A percentile compares a stretch with the other conserved stretches of the same genome.
Evolutionary conservation across 768 basidiomycete species (phyloP).

Genomic region (Leucosporidium creatinivorum): DNA sequence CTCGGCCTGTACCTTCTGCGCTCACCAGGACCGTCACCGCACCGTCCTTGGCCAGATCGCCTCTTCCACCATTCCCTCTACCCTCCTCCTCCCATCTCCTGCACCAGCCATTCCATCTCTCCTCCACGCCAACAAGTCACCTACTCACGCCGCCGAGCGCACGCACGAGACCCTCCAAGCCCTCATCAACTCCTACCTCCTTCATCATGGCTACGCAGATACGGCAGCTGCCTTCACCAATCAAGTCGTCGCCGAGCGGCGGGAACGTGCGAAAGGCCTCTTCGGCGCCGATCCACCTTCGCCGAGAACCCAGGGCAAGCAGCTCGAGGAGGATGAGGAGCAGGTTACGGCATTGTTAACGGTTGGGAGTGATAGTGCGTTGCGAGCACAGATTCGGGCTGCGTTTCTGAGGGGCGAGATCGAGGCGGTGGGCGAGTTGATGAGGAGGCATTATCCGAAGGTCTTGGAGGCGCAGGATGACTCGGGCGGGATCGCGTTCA

Average conservation of each 20-base stretch:
- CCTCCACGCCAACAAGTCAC: not conserved
- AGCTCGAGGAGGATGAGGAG: not conserved
- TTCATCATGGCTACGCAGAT: slow-evolving; percentile 73
- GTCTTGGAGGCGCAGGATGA: slow-evolving; percentile 56
- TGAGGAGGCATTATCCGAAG: slow-evolving; percentile 53
- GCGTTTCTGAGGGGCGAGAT: slow-evolving; percentile 64
- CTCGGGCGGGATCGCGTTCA: slow-evolving; percentile 66
- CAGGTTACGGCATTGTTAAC: not conserved
- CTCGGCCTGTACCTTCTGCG: not conserved
- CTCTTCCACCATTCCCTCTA: not conserved
- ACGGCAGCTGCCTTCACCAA: slow-evolving; percentile 62
- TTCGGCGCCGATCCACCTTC: not conserved
- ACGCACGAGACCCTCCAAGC: slow-evolving; percentile 59
- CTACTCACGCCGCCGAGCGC: slow-evolving; percentile 37
- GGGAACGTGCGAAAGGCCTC: slow-evolving; percentile 12
- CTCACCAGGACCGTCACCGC: slow-evolving; percentile 32
- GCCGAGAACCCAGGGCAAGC: not conserved
- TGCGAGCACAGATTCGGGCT: slow-evolving; percentile 63
- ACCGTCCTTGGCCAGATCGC: slow-evolving; percentile 8
- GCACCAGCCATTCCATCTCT: slow-evolving; percentile 15
- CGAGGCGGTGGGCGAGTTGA: slow-evolving; percentile 57
- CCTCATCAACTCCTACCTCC: slow-evolving; percentile 69
- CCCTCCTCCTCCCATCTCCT: slow-evolving; percentile 7
- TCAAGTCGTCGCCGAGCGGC: slow-evolving; percentile 41
- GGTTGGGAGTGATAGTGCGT: not conserved